Evolutionary conservation across 1,139 yeast genomes (phyloP), one percentile per base, ranked within the genome.

Genomic region (Sugiyamaella pinicola): DNA sequence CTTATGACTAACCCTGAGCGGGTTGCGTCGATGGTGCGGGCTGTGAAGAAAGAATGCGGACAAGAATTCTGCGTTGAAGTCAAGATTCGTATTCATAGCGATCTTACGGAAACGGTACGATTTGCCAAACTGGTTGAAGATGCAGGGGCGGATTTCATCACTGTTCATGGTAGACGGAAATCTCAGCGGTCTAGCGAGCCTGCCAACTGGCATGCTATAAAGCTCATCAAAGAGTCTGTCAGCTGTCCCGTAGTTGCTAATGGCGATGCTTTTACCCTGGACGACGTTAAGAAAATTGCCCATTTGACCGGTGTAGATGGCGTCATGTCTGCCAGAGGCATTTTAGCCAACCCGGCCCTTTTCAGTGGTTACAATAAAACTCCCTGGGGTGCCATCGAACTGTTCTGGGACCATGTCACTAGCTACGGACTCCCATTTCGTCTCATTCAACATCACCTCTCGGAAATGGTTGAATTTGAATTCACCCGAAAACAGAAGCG

Each of bases 251-350:
- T 95, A 0, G 85, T 93, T 12, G 97, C 99, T 1, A 95, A 95
- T 65, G 99, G 99, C 9, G 99, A 95, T 69, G 93, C 96, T 61
- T 87, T 86, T 63, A 69, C 80, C 1, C 71, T 82, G 31, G 74
- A 75, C 13, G 96, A 89, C 66, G 84, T 87, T 19, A 62, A 74
- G 31, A 67, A 69, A 19, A 90, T 91, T 29, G 81, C 82, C 0
- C 74, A 79, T 15, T 68, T 68, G 46, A 90, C 98, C 0, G 86
- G 86, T 0, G 90, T 83, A 31, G 95, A 89, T 65, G 99, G 98
- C 5, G 87, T 93, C 5, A 93, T 93, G 99, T 87, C 98, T 1
- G 99, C 89, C 0, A 74, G 99, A 59, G 99, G 99, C 0, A 75
- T 89, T 2, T 74, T 93, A 51, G 75, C 81, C 29, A 93, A 93